phyloP scores from a whole-genome alignment of 352 stramenopile genomes.

The Phytophthora syringae region DNA sequence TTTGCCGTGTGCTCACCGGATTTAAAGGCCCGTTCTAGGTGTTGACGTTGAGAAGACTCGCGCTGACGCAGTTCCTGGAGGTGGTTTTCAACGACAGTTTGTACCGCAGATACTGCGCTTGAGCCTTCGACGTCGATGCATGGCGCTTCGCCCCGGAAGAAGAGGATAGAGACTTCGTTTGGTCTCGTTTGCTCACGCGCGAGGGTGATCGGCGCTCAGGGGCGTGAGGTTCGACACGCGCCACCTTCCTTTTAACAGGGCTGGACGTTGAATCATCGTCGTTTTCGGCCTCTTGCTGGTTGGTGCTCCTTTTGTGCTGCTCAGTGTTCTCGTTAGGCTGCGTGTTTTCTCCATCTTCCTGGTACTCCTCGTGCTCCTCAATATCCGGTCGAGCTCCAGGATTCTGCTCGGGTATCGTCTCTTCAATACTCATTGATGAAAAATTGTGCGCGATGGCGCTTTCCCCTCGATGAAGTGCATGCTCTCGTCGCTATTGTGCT shows the following conservation, averaged over 20 bases:
- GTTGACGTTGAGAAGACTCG: conserved; percentile 63
- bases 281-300: conserved; percentile 41
- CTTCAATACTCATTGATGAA: conserved; percentile 48
- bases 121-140: conserved; percentile 39
- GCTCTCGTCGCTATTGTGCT: conserved; percentile 59
- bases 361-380: conserved; percentile 6
- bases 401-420: conserved; percentile 13
- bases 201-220: conserved; percentile 15
- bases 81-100: conserved; percentile 75
- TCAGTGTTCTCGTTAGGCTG: conserved; percentile 15
- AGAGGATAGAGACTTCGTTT: conserved; percentile 45
- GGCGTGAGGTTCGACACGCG: conserved; percentile 23
- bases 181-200: conserved; percentile 1
- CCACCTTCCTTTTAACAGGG: conserved; percentile 47
- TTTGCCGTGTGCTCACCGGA: conserved; percentile 67
- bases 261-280: conserved; percentile 25
- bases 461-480: conserved; percentile 70
- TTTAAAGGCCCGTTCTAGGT: conserved; percentile 69
- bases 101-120: conserved; percentile 70
- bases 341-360: conserved; percentile 8
- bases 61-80: conserved; percentile 68
- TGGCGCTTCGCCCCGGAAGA: conserved; percentile 29
- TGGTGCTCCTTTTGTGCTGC: conserved; percentile 19
- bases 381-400: not conserved
- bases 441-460: conserved; percentile 53